phyloP scores from a whole-genome alignment of 176 grass and related monocot species.

The Rhynchospora pubera region DNA sequence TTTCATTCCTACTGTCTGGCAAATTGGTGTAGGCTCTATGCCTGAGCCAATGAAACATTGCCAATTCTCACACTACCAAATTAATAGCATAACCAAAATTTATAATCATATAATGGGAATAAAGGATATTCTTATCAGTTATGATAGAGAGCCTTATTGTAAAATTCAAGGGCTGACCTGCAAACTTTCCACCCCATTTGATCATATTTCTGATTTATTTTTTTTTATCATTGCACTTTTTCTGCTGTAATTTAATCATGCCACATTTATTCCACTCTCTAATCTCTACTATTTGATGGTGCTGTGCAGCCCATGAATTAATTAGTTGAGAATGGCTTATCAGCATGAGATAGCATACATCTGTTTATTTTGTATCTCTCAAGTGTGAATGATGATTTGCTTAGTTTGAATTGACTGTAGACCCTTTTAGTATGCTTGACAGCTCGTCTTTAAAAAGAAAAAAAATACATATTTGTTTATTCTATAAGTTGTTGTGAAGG shows the following conservation, averaged over 20 bases:
- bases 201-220: not conserved
- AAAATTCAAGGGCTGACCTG: not conserved
- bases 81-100: not conserved
- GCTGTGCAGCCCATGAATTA: not conserved
- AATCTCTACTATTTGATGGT: not conserved
- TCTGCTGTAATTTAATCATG: not conserved
- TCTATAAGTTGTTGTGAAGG: not conserved
- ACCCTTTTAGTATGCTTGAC: not conserved
- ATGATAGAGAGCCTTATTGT: not conserved
- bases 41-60: too few relatives aligned
- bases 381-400: not conserved
- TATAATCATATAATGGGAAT: not conserved
- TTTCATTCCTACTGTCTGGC: not conserved
- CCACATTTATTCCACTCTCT: not conserved
- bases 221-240: not conserved
- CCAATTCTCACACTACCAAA: not conserved
- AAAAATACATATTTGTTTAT: not conserved
- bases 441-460: not conserved
- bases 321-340: not conserved
- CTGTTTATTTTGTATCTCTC: not conserved
- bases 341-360: not conserved
- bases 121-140: not conserved
- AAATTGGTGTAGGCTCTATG: not conserved
- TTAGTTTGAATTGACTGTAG: not conserved
- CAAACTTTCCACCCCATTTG: not conserved